A percentile compares a stretch with the other conserved stretches of the same genome.
Evolutionary conservation across 2,329 filamentous ascomycete genomes (phyloP).

Genomic region (Lomentospora prolificans): DNA sequence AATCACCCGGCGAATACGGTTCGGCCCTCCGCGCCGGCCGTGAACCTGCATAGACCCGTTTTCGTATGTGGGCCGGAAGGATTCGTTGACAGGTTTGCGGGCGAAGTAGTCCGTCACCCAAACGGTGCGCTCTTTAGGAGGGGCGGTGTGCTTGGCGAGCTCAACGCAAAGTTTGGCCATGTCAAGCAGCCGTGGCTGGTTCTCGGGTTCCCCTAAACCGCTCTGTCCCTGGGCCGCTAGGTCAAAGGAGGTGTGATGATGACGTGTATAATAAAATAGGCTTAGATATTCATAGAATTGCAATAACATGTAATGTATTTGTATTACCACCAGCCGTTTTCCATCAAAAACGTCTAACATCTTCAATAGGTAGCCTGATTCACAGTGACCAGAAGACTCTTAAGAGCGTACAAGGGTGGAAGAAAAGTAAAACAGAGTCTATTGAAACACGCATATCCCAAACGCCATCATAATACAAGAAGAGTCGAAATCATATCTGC

Average conservation of each 20-base stretch:
- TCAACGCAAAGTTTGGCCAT: conserved; percentile 9
- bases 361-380: neutral
- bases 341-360: neutral
- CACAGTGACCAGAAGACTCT: neutral
- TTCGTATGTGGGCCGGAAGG: conserved; percentile 86
- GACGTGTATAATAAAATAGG: no score
- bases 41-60: conserved; percentile 30
- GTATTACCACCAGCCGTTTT: neutral
- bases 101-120: conserved; percentile 25
- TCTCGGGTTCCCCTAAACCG: conserved; percentile 6
- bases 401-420: neutral
- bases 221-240: no score
- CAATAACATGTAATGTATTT: neutral
- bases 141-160: conserved; percentile 8
- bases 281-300: neutral
- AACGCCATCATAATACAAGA: conserved; percentile 1
- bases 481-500: neutral
- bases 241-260: no score
- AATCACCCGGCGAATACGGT: no score
- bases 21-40: conserved; percentile 15
- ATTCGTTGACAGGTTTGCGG: conserved; percentile 73
- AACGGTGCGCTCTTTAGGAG: neutral
- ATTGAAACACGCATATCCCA: neutral
- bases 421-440: neutral
- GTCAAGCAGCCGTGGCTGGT: conserved; percentile 1